Percentiles rank a stretch among this genome's conserved stretches.
phyloP scores from a whole-genome alignment of 345 rosid species.

The Citrus trifoliata region DNA sequence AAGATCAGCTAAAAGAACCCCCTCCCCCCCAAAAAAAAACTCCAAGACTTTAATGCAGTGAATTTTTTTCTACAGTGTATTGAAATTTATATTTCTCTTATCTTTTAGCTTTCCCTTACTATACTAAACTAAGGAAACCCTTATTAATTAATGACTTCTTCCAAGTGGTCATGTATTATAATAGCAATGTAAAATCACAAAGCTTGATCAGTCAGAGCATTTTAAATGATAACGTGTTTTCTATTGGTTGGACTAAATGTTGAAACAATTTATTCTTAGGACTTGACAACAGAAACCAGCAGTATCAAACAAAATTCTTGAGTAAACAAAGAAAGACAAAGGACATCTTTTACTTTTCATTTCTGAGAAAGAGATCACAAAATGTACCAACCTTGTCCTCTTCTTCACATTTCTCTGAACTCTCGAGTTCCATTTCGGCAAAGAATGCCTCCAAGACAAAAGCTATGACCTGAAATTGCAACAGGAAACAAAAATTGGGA shows the following conservation, averaged over 20 bases:
- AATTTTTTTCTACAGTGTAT: too few relatives aligned
- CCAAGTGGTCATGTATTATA: not conserved
- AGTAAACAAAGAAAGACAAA: not conserved
- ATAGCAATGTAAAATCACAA: not conserved
- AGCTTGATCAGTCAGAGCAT: not conserved
- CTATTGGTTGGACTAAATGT: not conserved
- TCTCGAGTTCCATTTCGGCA: constrained; percentile 87
- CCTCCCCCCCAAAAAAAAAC: too few relatives aligned
- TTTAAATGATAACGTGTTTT: not conserved
- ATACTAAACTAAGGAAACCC: too few relatives aligned
- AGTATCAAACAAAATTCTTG: not conserved
- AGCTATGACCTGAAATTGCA: constrained; percentile 73
- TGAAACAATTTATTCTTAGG: not conserved
- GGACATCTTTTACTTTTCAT: not conserved
- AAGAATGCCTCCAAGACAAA: constrained; percentile 99
- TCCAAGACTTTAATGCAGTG: too few relatives aligned
- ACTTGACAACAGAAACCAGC: not conserved
- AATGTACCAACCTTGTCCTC: constrained; percentile 49
- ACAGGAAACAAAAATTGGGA: constrained; percentile 2
- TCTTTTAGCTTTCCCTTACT: too few relatives aligned
- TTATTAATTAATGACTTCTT: too few relatives aligned
- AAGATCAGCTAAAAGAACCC: too few relatives aligned
- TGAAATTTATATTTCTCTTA: too few relatives aligned
- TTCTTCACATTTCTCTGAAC: constrained; percentile 49
- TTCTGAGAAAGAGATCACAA: not conserved